Percentiles rank a stretch among this genome's conserved stretches.
phyloP scores from a whole-genome alignment of 2,329 filamentous ascomycete genomes.

The Epichloe typhina region DNA sequence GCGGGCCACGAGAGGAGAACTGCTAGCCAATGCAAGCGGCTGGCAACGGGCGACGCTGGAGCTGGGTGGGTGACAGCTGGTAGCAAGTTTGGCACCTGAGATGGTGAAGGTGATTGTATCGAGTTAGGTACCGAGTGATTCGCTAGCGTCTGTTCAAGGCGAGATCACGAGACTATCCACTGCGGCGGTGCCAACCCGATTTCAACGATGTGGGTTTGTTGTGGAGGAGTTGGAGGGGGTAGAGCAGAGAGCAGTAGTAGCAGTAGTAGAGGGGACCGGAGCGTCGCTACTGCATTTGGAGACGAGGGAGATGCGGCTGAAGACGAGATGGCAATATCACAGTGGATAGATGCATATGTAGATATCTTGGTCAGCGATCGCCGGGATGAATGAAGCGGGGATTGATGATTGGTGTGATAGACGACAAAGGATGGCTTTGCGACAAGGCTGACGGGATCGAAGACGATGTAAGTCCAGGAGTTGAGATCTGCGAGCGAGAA shows the following conservation, averaged over 20 bases:
- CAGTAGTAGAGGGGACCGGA: not conserved
- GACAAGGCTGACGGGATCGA: too few relatives aligned
- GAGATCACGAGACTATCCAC: not conserved
- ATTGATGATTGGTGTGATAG: too few relatives aligned
- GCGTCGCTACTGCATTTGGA: not conserved
- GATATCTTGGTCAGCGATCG: too few relatives aligned
- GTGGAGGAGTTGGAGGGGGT: slow-evolving; percentile 4
- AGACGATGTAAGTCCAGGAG: too few relatives aligned
- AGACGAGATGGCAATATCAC: not conserved
- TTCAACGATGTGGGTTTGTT: slow-evolving; percentile 1
- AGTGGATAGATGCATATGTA: too few relatives aligned
- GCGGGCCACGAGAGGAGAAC: slow-evolving; percentile 7
- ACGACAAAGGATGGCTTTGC: too few relatives aligned
- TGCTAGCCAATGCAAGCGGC: slow-evolving; percentile 17
- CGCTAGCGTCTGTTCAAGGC: not conserved
- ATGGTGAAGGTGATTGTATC: slow-evolving; percentile 2
- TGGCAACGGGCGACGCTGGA: slow-evolving; percentile 2
- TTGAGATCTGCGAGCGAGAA: too few relatives aligned
- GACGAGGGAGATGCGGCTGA: not conserved
- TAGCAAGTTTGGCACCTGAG: not conserved
- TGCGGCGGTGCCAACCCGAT: not conserved
- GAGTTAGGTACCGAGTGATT: not conserved
- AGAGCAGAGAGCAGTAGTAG: not conserved
- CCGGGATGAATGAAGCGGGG: not conserved
- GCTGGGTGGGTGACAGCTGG: slow-evolving; percentile 2